Evolutionary conservation across 257 asterid species (phyloP).

Genomic region (Cynanchum wilfordii): DNA sequence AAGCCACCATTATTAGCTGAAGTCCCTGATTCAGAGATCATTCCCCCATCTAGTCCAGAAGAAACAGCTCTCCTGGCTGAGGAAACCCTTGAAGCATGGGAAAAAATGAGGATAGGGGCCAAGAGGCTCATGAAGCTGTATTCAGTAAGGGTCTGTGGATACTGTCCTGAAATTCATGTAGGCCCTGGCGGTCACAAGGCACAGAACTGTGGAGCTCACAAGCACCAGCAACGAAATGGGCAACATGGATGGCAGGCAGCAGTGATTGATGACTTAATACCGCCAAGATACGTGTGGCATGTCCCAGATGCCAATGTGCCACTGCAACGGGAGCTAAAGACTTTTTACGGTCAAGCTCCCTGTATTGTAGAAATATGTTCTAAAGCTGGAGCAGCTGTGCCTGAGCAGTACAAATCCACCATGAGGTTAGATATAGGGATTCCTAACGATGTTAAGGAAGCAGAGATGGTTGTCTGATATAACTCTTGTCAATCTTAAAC

Average conservation of each 20-base stretch:
- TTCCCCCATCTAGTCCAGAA: conserved; percentile 53
- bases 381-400: conserved; percentile 84
- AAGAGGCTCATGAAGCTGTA: conserved; percentile 73
- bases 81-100: conserved; percentile 85
- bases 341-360: conserved; percentile 89
- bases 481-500: background rate
- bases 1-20: conserved; percentile 48
- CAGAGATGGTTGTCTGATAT: conserved; percentile 83
- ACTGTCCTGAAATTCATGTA: conserved; percentile 87
- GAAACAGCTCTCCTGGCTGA: conserved; percentile 55
- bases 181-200: conserved; percentile 92
- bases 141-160: conserved; percentile 83
- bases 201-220: conserved; percentile 92
- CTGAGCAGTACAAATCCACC: conserved; percentile 75
- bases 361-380: conserved; percentile 76
- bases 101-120: conserved; percentile 75
- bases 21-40: conserved; percentile 43
- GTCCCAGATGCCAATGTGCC: conserved; percentile 51
- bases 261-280: conserved; percentile 70
- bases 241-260: conserved; percentile 98
- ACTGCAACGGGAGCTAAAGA: conserved; percentile 62
- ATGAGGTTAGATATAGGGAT: conserved; percentile 95
- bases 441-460: conserved; percentile 65
- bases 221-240: conserved; percentile 98
- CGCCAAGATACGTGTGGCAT: conserved; percentile 92